Evolutionary conservation across 495 filamentous ascomycete genomes (phyloP).

Genomic region (Penicillium canariense): DNA sequence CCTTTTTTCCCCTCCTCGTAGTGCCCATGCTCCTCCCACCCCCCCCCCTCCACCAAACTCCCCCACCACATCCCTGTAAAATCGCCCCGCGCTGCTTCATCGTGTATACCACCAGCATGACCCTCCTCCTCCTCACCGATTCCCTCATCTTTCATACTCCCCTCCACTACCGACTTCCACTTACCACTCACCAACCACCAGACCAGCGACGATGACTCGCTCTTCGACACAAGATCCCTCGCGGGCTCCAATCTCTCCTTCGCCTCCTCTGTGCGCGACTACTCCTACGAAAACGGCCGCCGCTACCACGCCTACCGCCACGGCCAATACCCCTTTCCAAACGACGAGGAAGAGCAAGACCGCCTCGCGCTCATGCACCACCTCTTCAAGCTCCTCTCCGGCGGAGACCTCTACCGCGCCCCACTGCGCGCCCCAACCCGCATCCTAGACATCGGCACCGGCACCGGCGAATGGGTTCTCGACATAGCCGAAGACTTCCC

Average conservation of each 20-base stretch:
- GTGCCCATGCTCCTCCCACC: not conserved
- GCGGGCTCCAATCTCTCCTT: slow-evolving; percentile 43
- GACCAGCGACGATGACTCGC: slow-evolving; percentile 44
- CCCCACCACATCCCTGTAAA: not conserved
- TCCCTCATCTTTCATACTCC: not conserved
- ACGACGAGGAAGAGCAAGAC: slow-evolving; percentile 61
- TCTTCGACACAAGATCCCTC: slow-evolving; percentile 38
- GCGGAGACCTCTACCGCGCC: slow-evolving; percentile 53
- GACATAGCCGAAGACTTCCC: slow-evolving; percentile 61
- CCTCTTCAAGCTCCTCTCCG: slow-evolving; percentile 49
- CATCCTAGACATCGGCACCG: slow-evolving; percentile 52
- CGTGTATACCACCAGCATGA: no score
- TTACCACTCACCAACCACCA: slow-evolving; percentile 13
- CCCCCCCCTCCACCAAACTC: not conserved
- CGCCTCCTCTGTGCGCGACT: slow-evolving; percentile 47
- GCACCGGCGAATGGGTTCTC: slow-evolving; percentile 61
- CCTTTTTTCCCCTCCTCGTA: not conserved
- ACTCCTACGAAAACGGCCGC: slow-evolving; percentile 58
- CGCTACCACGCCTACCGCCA: slow-evolving; percentile 60
- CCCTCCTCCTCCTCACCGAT: not conserved
- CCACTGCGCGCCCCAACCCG: slow-evolving; percentile 31
- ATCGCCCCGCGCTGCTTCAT: no score
- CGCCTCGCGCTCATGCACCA: slow-evolving; percentile 68
- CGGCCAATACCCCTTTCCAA: slow-evolving; percentile 58
- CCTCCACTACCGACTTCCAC: not conserved